Evolutionary conservation across 1,284 basidiomycete species (phyloP).

Genomic region (Wallemia hederae): DNA sequence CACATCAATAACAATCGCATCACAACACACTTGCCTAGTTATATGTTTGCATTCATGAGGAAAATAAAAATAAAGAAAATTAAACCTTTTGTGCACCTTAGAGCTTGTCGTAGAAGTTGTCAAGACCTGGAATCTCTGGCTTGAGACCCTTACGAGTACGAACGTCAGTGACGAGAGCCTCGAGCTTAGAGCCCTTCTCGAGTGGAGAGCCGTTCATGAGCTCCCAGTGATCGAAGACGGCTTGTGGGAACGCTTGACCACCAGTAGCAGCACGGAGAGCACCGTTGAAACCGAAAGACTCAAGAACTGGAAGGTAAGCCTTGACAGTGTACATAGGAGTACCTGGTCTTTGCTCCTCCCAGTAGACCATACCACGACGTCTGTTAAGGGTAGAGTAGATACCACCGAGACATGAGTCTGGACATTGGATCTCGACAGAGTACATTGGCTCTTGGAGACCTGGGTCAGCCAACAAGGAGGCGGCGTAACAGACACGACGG

Average conservation of each 20-base stretch:
- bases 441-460: constrained; percentile 91
- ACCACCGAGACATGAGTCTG: constrained; percentile 90
- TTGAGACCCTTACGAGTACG: constrained; percentile 80
- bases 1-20: too few species aligned
- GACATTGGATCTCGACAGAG: constrained; percentile 89
- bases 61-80: background rate
- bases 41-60: background rate
- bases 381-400: constrained; percentile 88
- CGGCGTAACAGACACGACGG: constrained; percentile 89
- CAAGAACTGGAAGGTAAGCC: constrained; percentile 85
- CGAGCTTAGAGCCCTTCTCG: constrained; percentile 66
- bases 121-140: constrained; percentile 14
- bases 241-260: constrained; percentile 95
- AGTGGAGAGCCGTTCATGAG: constrained; percentile 36
- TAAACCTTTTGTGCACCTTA: background rate
- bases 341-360: constrained; percentile 84
- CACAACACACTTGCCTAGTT: background rate
- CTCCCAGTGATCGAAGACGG: constrained; percentile 80
- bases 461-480: constrained; percentile 68
- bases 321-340: constrained; percentile 99
- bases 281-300: constrained; percentile 98
- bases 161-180: constrained; percentile 54
- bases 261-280: constrained; percentile 72
- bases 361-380: constrained; percentile 95
- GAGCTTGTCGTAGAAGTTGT: constrained; percentile 2